These are phyloP conservation scores for Spiromastix sp. DNA, from an alignment of 2,329 filamentous ascomycete species.

Conservation along the genomic window DNA sequence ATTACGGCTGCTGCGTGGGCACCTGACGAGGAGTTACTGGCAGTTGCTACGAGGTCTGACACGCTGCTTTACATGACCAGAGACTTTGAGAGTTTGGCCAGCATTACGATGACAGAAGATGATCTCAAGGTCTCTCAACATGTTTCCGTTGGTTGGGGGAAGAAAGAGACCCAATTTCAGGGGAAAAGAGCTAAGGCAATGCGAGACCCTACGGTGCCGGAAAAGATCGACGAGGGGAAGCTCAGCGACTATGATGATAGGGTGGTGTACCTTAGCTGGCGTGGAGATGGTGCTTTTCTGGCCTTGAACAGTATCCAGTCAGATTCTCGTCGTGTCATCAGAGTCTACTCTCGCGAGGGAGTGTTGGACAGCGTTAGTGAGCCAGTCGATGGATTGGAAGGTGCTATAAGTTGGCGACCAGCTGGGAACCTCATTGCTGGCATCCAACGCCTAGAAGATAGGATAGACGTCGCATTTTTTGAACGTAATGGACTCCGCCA, in stretches of 20 bases:
- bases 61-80: constrained; percentile 89
- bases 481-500: constrained; percentile 96
- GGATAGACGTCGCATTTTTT: constrained; percentile 84
- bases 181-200: constrained; percentile 79
- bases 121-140: constrained; percentile 84
- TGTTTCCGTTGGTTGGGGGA: constrained; percentile 96
- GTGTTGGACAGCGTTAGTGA: constrained; percentile 88
- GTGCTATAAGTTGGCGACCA: constrained; percentile 80
- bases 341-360: constrained; percentile 85
- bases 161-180: constrained; percentile 96
- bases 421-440: constrained; percentile 84
- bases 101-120: constrained; percentile 59
- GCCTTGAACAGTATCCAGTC: constrained; percentile 72
- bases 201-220: constrained; percentile 87
- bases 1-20: constrained; percentile 89
- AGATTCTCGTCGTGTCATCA: constrained; percentile 62
- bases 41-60: constrained; percentile 66
- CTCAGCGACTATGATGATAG: constrained; percentile 65
- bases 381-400: constrained; percentile 85
- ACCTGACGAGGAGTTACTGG: constrained; percentile 83
- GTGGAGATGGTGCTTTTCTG: constrained; percentile 85
- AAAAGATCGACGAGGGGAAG: constrained; percentile 75
- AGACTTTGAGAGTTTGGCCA: constrained; percentile 73
- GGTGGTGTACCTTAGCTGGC: constrained; percentile 70
- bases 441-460: constrained; percentile 59